These are phyloP conservation scores for Aspergillus sclerotiicarbonarius DNA, from an alignment of 495 filamentous ascomycete genomes.

Conservation along the genomic window DNA sequence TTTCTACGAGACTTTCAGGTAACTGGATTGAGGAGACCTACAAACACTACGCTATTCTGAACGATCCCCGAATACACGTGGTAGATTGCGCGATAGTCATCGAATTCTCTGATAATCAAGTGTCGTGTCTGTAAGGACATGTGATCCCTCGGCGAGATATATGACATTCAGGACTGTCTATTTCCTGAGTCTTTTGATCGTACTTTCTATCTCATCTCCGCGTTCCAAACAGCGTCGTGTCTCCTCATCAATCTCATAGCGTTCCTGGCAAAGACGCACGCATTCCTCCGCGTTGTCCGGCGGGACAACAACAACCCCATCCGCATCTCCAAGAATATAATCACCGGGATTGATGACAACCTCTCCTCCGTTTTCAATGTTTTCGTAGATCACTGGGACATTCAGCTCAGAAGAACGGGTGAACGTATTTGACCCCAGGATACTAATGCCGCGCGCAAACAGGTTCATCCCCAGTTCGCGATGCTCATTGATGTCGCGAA, in stretches of 20 bases:
- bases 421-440: slow-evolving; percentile 23
- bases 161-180: slow-evolving; percentile 2
- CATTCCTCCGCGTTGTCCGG: slow-evolving; percentile 18
- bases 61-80: no score
- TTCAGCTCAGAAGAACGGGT: slow-evolving; percentile 28
- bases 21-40: no score
- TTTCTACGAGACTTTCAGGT: no score
- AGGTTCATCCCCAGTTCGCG: slow-evolving; percentile 47
- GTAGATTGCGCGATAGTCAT: no score
- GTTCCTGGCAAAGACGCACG: slow-evolving; percentile 22
- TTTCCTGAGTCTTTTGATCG: slow-evolving; percentile 25
- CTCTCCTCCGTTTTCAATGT: slow-evolving; percentile 35
- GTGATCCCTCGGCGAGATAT: no score
- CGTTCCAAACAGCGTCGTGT: slow-evolving; percentile 20
- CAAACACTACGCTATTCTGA: no score
- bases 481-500: slow-evolving; percentile 60
- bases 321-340: slow-evolving; percentile 54
- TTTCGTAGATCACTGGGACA: slow-evolving; percentile 32
- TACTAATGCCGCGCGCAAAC: slow-evolving; percentile 53
- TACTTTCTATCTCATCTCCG: slow-evolving; percentile 28
- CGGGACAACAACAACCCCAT: slow-evolving; percentile 50
- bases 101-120: no score
- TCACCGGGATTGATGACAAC: slow-evolving; percentile 54
- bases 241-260: slow-evolving; percentile 28
- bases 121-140: no score